Evolutionary conservation across 306 rosid species (phyloP), one percentile per base, ranked within the genome.

Genomic region (Argentina anserina): DNA sequence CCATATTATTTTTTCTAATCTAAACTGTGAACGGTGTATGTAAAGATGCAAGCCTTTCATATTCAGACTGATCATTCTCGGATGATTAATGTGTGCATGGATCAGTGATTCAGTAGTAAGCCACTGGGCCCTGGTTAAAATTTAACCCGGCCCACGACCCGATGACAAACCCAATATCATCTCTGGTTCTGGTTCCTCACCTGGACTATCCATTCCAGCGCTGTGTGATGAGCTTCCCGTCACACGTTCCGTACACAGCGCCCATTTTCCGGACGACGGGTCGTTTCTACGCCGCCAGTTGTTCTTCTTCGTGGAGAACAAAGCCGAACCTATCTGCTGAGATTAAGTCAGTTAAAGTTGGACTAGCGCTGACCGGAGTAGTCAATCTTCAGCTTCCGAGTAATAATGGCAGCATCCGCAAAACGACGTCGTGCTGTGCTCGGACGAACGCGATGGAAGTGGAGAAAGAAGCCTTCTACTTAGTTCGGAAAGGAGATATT

Each of bases 401-500:
- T 75, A 86, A 82, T 75, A 86, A 82, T 67, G 47, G 74, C 53
- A n/a, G n/a, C n/a, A n/a, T n/a, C n/a, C 14, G 45, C 8, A 43
- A 28, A 41, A 52, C 42, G 70, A 9, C 49, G 20, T 8, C 63
- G 64, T 71, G 87, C 36, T 56, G 40, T 33, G 73, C 69, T 45
- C 60, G 52, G 75, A 79, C 64, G 75, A 85, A 82, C 52, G 69
- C 80, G 3, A 82, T 82, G 92, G 88, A 86, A 43, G 75, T 58
- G 62, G 93, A 89, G 66, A 81, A 84, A 39, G 84, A 79, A 28
- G 94, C 88, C 4, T 94, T 94, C 83, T 94, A 78, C 42, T 87
- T 93, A 7, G 98, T 93, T 18, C 84, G 98, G 15, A 93, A 91
- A 69, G 98, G 97, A 42, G 98, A 91, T 63, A 45, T 91, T 36